Conservation (phyloP, 106 monocot species). For the Narthecium ossifragum region DNA sequence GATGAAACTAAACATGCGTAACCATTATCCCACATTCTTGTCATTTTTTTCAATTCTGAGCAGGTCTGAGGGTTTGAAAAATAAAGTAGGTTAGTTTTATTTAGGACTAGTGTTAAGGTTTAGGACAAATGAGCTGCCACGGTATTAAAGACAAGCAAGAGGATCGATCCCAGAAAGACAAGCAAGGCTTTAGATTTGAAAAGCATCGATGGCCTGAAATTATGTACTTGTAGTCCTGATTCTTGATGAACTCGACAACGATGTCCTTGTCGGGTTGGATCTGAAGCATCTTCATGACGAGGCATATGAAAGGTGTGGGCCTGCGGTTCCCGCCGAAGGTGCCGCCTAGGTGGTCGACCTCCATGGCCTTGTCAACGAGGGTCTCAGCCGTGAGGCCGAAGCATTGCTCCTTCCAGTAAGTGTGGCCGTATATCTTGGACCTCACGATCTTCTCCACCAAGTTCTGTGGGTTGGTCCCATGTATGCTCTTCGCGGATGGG, state of each 20-base stretch:
- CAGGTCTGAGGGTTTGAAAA: too few relatives aligned
- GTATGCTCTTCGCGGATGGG: constrained; percentile 81
- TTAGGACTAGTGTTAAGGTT: too few relatives aligned
- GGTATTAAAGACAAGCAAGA: too few relatives aligned
- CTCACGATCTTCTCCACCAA: constrained; percentile 94
- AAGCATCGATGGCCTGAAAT: neutral
- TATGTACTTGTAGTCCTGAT: constrained; percentile 92
- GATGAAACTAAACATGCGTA: too few relatives aligned
- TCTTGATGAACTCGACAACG: constrained; percentile 98
- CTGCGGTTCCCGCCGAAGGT: constrained; percentile 76
- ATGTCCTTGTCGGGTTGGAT: constrained; percentile 99
- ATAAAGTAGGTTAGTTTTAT: too few relatives aligned
- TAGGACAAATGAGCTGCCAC: too few relatives aligned
- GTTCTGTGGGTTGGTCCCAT: constrained; percentile 97
- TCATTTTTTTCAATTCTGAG: too few relatives aligned
- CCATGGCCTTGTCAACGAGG: constrained; percentile 99
- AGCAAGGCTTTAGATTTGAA: too few relatives aligned
- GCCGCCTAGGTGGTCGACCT: constrained; percentile 90
- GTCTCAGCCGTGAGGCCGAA: constrained; percentile 97
- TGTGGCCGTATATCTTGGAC: constrained; percentile 84
- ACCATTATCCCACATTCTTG: too few relatives aligned
- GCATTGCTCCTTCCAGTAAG: constrained; percentile 99
- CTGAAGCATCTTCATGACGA: constrained; percentile 97
- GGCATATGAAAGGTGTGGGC: constrained; percentile 93
- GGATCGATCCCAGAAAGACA: too few relatives aligned